A percentile compares a stretch with the other conserved stretches of the same genome.
Conservation (phyloP, 208 protist species). For the Wallacemonas sp. region DNA sequence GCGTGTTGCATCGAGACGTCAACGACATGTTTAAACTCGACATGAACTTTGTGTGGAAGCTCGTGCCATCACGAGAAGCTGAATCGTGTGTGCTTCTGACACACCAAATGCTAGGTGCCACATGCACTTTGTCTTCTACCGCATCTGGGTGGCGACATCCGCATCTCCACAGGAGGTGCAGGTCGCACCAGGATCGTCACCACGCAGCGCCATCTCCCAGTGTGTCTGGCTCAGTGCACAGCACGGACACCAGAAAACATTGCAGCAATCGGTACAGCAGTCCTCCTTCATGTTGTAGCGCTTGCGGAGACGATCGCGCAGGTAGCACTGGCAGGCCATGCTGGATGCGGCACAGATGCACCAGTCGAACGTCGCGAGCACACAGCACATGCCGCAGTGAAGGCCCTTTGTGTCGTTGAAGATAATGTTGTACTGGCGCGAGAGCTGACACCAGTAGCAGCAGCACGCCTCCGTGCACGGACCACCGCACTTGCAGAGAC, state of each 20-base stretch:
- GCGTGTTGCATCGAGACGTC: too few relatives aligned
- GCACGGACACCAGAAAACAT: not conserved
- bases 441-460: slow-evolving; percentile 52
- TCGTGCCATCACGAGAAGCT: too few relatives aligned
- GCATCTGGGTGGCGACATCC: not conserved
- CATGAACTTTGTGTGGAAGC: too few relatives aligned
- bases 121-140: not conserved
- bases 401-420: slow-evolving; percentile 22
- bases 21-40: too few relatives aligned
- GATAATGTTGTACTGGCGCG: slow-evolving; percentile 49
- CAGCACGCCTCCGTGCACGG: slow-evolving; percentile 36
- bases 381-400: slow-evolving; percentile 16
- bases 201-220: slow-evolving; percentile 10
- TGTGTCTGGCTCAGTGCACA: slow-evolving; percentile 10
- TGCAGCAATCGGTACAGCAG: not conserved
- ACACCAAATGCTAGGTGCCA: too few relatives aligned
- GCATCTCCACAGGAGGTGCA: slow-evolving; percentile 8
- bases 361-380: not conserved
- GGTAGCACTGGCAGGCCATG: not conserved
- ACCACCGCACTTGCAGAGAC: slow-evolving; percentile 14
- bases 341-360: not conserved
- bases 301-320: not conserved
- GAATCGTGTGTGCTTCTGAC: too few relatives aligned
- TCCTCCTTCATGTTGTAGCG: slow-evolving; percentile 10
- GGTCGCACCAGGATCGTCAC: slow-evolving; percentile 10